These are phyloP conservation scores for Starmerella bombi DNA, from an alignment of 805 yeast genomes.

Conservation along the genomic window DNA sequence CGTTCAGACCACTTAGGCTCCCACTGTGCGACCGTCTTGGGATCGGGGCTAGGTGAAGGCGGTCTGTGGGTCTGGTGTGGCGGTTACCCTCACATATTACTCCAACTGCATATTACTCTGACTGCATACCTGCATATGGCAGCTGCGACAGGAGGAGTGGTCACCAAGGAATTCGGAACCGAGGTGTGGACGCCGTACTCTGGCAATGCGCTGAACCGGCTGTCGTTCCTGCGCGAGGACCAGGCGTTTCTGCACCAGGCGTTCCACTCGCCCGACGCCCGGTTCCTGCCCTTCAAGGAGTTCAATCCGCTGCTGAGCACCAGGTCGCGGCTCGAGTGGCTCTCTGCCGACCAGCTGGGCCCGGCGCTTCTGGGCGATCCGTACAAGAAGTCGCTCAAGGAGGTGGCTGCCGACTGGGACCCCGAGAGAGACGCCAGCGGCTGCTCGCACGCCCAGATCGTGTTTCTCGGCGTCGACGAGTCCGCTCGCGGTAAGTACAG, in stretches of 20 bases:
- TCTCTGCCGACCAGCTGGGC: conserved; percentile 27
- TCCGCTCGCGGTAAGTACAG: conserved; percentile 16
- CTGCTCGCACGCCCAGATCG: conserved; percentile 22
- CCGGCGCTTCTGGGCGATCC: conserved; percentile 28
- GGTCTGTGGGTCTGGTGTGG: too few relatives aligned
- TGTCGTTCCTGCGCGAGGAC: conserved; percentile 50
- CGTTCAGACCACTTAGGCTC: too few relatives aligned
- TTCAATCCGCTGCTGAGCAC: conserved; percentile 22
- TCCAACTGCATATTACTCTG: too few relatives aligned
- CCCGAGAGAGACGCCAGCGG: conserved; percentile 27
- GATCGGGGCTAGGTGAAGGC: too few relatives aligned
- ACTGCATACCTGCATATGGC: too few relatives aligned
- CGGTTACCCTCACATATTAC: too few relatives aligned
- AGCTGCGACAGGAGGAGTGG: conserved; percentile 16
- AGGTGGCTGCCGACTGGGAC: conserved; percentile 27
- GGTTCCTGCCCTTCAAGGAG: conserved; percentile 35
- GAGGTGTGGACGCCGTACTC: conserved; percentile 32
- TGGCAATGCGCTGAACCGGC: conserved; percentile 45
- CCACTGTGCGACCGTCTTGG: too few relatives aligned
- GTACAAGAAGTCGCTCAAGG: conserved; percentile 22
- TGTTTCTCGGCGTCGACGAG: conserved; percentile 42
- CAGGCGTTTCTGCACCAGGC: conserved; percentile 37
- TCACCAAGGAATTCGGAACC: conserved; percentile 22
- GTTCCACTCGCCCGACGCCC: conserved; percentile 34
- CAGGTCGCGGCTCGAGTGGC: conserved; percentile 24